phyloP scores from a whole-genome alignment of 768 basidiomycete species.

The Russula dissimulans region DNA sequence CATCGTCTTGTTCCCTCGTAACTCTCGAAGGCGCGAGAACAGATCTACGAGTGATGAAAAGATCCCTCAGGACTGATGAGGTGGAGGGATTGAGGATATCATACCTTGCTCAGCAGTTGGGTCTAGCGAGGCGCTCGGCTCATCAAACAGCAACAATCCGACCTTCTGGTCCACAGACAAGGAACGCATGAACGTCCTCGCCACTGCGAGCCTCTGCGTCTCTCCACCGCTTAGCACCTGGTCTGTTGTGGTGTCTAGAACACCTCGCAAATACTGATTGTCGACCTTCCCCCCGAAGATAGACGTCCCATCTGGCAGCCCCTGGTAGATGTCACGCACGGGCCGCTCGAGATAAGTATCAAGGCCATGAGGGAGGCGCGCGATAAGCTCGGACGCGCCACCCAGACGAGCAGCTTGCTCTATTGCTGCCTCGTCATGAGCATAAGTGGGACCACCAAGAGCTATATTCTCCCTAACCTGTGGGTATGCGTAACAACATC shows the following conservation, averaged over 20 bases:
- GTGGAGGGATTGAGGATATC: background rate
- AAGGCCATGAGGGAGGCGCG: constrained; percentile 55
- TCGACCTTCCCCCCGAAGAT: constrained; percentile 52
- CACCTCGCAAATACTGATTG: background rate
- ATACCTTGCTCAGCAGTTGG: constrained; percentile 66
- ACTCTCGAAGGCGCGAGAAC: constrained; percentile 55
- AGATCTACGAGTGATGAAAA: constrained; percentile 34
- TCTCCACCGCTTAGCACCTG: constrained; percentile 54
- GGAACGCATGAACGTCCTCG: constrained; percentile 63
- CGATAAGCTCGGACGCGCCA: constrained; percentile 58
- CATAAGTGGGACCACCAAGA: constrained; percentile 54
- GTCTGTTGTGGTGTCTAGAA: background rate
- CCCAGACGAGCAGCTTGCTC: constrained; percentile 59
- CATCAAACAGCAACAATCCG: constrained; percentile 59
- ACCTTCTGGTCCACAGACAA: constrained; percentile 36
- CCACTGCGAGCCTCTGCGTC: constrained; percentile 68
- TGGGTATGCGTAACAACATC: background rate
- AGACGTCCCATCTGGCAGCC: constrained; percentile 54
- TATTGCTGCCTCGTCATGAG: constrained; percentile 46
- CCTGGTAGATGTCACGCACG: constrained; percentile 58
- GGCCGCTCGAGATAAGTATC: constrained; percentile 64
- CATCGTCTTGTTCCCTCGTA: constrained; percentile 77
- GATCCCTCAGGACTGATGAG: too few species aligned
- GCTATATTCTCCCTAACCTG: constrained; percentile 75
- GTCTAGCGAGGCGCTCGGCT: constrained; percentile 65